Evolutionary conservation across 2,329 filamentous ascomycete species (phyloP), one percentile per base, ranked within the genome.

Genomic region (Xylariaceae sp.): DNA sequence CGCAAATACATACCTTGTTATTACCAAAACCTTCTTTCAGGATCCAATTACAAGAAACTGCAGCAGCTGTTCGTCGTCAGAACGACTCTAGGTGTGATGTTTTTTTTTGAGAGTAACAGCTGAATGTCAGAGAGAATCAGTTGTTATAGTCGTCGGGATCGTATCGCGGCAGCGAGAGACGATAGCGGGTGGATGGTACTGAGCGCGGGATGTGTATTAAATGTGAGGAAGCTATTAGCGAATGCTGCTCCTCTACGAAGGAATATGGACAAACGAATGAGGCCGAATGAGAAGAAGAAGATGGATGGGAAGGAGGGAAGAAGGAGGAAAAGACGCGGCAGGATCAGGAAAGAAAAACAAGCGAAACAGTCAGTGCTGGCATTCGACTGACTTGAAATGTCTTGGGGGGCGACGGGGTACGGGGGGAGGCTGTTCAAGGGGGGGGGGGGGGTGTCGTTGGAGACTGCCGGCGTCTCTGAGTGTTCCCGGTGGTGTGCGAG

Each of bases 191-290:
- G 22, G 22, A 26, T n/a, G 22, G 22, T 26, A 26, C 22, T 26
- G 22, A 11, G 11, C 22, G 48, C 35, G 38, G 42, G 39, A 34
- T 43, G 47, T 50, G 46, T 59, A 62, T 62, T 62, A 63, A 62
- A 61, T 50, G 24, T 40, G 48, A 60, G 57, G 60, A 63, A 62
- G 56, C 49, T 54, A 52, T 49, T 50, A 61, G 55, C 57, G 57
- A 61, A 51, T 55, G 59, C 52, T 54, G 53, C 61, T 61, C 60
- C 60, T 60, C 50, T 56, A 54, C 42, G 30, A 44, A 45, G 44
- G 53, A 55, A 62, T 61, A 60, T 61, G 51, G 57, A 61, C 57
- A 63, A 63, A 63, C 60, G 60, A 63, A 62, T 62, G 60, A 59
- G 61, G 61, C 54, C 59, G 59, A 63, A 61, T 42, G 48, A 53